Evolutionary conservation across 805 yeast genomes (phyloP).

Genomic region (Blastobotrys muscicola): DNA sequence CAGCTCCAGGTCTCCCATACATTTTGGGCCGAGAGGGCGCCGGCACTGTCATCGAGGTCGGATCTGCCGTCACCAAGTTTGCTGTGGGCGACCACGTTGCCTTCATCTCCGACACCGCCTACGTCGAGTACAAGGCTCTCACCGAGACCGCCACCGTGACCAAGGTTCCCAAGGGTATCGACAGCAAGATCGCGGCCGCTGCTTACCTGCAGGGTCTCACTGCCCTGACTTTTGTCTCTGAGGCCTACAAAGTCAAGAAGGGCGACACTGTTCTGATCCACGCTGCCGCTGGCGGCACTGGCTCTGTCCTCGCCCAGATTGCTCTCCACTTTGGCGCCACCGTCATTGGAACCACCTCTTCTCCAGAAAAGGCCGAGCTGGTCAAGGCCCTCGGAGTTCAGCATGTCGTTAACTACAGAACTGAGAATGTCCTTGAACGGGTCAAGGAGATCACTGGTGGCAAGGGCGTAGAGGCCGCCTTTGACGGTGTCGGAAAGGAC

Average conservation of each 20-base stretch:
- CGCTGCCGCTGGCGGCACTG: constrained; percentile 97
- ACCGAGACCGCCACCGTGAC: constrained; percentile 24
- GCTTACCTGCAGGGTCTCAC: constrained; percentile 66
- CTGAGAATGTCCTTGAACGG: constrained; percentile 22
- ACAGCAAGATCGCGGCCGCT: constrained; percentile 48
- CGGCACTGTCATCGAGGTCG: constrained; percentile 62
- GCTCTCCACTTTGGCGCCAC: constrained; percentile 57
- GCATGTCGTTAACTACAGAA: constrained; percentile 38
- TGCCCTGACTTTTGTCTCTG: constrained; percentile 59
- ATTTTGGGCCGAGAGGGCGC: constrained; percentile 52
- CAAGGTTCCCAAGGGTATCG: constrained; percentile 40
- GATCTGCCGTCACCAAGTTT: constrained; percentile 44
- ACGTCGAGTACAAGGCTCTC: constrained; percentile 64
- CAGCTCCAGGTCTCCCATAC: constrained; percentile 44
- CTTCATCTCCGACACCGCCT: constrained; percentile 43
- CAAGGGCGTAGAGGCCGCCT: constrained; percentile 26
- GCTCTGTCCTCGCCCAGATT: constrained; percentile 60
- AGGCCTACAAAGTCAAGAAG: constrained; percentile 54
- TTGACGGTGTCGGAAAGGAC: constrained; percentile 44
- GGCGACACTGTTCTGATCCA: constrained; percentile 70
- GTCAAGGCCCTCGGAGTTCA: constrained; percentile 76
- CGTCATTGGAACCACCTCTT: constrained; percentile 78
- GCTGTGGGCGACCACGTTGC: constrained; percentile 66
- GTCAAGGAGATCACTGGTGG: constrained; percentile 26
- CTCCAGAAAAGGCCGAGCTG: constrained; percentile 55